Conservation (phyloP, 164 flowering plant species). For the Stephania japonica region DNA sequence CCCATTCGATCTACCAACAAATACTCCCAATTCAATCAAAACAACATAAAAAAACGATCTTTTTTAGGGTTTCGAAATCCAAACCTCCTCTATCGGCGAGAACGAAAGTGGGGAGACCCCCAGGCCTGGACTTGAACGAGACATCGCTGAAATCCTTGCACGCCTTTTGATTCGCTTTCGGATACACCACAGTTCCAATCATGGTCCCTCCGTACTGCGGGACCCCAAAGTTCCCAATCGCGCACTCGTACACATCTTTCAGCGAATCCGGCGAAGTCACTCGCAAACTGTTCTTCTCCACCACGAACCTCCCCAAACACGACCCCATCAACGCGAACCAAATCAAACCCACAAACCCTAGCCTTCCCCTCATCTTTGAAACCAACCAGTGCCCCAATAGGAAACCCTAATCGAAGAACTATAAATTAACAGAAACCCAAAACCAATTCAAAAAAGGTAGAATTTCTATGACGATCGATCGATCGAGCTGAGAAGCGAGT, state of each 20-base stretch:
- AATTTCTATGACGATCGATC: background rate
- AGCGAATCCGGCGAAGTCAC: slow-evolving; percentile 68
- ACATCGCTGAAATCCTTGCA: slow-evolving; percentile 58
- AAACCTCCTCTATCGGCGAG: slow-evolving; percentile 89
- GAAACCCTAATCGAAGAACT: slow-evolving; percentile 9
- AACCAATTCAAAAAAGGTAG: background rate
- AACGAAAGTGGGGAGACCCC: slow-evolving; percentile 61
- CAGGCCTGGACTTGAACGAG: slow-evolving; percentile 67
- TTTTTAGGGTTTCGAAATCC: background rate
- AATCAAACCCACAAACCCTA: slow-evolving; percentile 34
- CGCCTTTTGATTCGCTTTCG: slow-evolving; percentile 66
- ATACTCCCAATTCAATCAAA: background rate
- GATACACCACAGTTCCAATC: slow-evolving; percentile 69
- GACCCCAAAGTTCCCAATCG: slow-evolving; percentile 94
- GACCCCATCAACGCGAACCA: slow-evolving; percentile 29
- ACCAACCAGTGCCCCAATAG: background rate
- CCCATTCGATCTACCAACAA: slow-evolving; percentile 1
- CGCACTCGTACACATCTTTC: slow-evolving; percentile 68
- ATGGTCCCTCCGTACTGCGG: slow-evolving; percentile 90
- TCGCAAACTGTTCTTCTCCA: slow-evolving; percentile 89
- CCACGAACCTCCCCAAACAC: slow-evolving; percentile 67
- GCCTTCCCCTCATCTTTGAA: slow-evolving; percentile 36
- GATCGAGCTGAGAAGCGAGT: too few relatives aligned
- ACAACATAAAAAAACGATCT: background rate
- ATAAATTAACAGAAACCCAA: background rate